Conservation (phyloP, 306 rosid species). For the Vigna angularis region DNA sequence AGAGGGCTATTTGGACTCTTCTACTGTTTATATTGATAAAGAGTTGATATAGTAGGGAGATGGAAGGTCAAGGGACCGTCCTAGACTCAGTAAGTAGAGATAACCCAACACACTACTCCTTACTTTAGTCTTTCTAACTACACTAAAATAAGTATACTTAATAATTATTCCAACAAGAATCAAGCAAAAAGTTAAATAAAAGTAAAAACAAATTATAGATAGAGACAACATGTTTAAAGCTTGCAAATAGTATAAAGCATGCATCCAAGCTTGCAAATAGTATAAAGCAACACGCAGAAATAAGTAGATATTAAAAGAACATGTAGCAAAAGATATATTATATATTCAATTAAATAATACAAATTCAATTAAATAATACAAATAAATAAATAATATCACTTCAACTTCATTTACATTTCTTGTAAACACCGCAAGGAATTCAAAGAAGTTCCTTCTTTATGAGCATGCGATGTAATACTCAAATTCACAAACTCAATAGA, state of each 20-base stretch:
- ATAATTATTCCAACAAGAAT: not conserved
- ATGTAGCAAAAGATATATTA: conserved; percentile 5
- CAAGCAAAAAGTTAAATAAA: conserved; percentile 15
- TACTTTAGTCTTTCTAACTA: too few relatives aligned
- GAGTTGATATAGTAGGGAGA: too few relatives aligned
- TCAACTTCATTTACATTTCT: not conserved
- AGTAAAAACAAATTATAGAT: not conserved
- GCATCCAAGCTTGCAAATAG: not conserved
- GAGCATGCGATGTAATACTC: not conserved
- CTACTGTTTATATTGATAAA: too few relatives aligned
- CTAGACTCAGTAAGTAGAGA: too few relatives aligned
- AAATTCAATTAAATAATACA: not conserved
- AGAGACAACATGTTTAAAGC: not conserved
- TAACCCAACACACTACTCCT: too few relatives aligned
- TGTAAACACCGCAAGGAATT: conserved; percentile 4
- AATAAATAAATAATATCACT: not conserved
- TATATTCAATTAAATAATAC: not conserved
- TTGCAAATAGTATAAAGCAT: conserved; percentile 22
- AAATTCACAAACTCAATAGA: conserved; percentile 24
- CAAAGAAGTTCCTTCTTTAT: not conserved
- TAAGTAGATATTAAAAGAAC: conserved; percentile 21
- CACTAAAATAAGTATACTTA: too few relatives aligned
- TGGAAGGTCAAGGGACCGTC: too few relatives aligned
- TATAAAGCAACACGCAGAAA: conserved; percentile 9
- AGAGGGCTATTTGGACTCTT: too few relatives aligned